Percentiles rank a stretch among this genome's conserved stretches.
Evolutionary conservation across 176 grass and related monocot genomes (phyloP).

Genomic region (Saccharum officinarum): DNA sequence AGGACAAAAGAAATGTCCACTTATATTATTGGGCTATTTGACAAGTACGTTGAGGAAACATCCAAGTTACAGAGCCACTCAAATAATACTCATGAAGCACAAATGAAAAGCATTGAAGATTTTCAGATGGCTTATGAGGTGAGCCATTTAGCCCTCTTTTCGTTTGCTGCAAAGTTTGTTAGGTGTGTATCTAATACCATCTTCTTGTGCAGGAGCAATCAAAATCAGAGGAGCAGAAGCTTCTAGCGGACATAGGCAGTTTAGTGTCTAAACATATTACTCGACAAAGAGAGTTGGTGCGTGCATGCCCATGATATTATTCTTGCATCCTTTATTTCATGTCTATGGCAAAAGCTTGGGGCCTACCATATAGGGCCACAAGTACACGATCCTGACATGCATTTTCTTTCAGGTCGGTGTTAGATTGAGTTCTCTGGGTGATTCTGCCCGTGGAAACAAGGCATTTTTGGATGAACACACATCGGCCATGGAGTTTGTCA

Average conservation of each 20-base stretch:
- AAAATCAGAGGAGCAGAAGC: slow-evolving; percentile 76
- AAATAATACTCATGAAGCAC: slow-evolving; percentile 59
- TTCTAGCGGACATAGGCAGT: slow-evolving; percentile 73
- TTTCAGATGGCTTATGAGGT: slow-evolving; percentile 89
- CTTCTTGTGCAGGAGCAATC: slow-evolving; percentile 71
- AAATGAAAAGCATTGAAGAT: slow-evolving; percentile 78
- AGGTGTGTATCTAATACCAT: slow-evolving; percentile 21
- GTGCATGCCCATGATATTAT: neutral
- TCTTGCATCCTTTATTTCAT: neutral
- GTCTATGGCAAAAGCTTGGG: neutral
- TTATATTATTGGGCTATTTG: slow-evolving; percentile 63
- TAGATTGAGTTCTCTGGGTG: slow-evolving; percentile 64
- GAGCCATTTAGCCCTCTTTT: slow-evolving; percentile 8
- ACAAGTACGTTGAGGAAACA: slow-evolving; percentile 63
- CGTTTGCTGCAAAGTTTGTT: neutral
- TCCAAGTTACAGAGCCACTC: slow-evolving; percentile 64
- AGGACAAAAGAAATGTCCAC: slow-evolving; percentile 68
- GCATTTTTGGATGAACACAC: slow-evolving; percentile 73
- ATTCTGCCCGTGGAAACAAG: slow-evolving; percentile 66
- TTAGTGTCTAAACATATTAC: slow-evolving; percentile 82
- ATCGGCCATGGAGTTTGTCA: slow-evolving; percentile 57
- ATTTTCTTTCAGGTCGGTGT: slow-evolving; percentile 69
- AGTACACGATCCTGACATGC: neutral
- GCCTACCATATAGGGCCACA: neutral
- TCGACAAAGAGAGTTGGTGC: slow-evolving; percentile 85